Conservation (phyloP, 2,329 filamentous ascomycete genomes). For the Paraphaeosphaeria sporulosa region DNA sequence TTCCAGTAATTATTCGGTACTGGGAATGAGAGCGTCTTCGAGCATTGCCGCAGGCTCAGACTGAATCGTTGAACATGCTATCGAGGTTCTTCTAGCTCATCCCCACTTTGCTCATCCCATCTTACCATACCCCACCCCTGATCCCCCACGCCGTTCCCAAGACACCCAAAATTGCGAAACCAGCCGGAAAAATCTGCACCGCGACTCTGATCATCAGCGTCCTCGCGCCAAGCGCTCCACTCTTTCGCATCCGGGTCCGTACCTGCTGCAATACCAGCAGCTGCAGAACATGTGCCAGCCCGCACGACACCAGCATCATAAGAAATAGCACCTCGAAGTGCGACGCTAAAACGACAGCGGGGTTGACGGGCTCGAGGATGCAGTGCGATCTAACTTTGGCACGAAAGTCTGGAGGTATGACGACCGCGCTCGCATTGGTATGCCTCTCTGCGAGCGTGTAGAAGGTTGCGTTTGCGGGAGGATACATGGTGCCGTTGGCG, state of each 20-base stretch:
- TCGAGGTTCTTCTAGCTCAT: no score
- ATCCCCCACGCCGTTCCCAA: neutral
- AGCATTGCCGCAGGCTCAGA: no score
- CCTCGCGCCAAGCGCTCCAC: neutral
- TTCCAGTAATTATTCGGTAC: neutral
- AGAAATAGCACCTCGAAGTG: neutral
- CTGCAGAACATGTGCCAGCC: conserved; percentile 5
- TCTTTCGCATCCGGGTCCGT: neutral
- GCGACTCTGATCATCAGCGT: neutral
- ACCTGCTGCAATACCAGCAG: neutral
- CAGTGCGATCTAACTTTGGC: neutral
- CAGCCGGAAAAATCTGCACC: neutral
- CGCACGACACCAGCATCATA: neutral
- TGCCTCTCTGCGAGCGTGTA: no score
- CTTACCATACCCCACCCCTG: neutral
- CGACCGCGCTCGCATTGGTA: neutral
- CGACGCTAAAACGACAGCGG: neutral
- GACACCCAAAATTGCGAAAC: neutral
- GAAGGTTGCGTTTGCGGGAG: neutral
- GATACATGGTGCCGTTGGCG: neutral
- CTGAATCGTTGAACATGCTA: no score
- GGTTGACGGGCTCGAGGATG: conserved; percentile 1
- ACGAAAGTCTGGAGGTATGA: neutral
- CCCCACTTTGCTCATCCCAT: no score
- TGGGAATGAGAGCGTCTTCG: neutral